phyloP scores from a whole-genome alignment of 2,329 filamentous ascomycete species.

The Penicillium frequentans region DNA sequence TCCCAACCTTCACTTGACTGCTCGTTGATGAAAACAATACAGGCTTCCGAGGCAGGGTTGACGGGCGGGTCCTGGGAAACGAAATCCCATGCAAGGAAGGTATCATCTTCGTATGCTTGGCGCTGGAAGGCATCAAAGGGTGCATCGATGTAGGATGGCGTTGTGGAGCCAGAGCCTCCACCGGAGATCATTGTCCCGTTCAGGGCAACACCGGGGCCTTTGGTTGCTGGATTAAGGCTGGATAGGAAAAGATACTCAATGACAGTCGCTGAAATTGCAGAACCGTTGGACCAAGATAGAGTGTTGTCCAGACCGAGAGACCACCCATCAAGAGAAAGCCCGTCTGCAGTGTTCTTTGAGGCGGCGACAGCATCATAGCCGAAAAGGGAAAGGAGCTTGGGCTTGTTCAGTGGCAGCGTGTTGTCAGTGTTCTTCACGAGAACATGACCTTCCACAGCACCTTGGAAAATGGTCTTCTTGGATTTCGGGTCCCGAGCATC shows the following conservation, averaged over 20 bases:
- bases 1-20: constrained; percentile 18
- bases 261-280: constrained; percentile 19
- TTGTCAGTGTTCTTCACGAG: constrained; percentile 53
- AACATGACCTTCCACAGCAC: constrained; percentile 60
- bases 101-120: constrained; percentile 56
- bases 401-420: constrained; percentile 47
- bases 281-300: constrained; percentile 2
- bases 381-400: constrained; percentile 50
- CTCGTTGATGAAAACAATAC: constrained; percentile 27
- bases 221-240: background rate
- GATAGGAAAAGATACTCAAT: constrained; percentile 18
- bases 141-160: constrained; percentile 50
- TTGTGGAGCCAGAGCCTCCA: constrained; percentile 52
- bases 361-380: constrained; percentile 55
- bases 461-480: constrained; percentile 43
- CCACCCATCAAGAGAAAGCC: constrained; percentile 11
- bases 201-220: constrained; percentile 30
- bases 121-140: constrained; percentile 58
- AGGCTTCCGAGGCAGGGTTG: constrained; percentile 18
- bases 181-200: constrained; percentile 52
- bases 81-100: constrained; percentile 59
- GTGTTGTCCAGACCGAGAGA: constrained; percentile 9
- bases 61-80: constrained; percentile 44
- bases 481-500: constrained; percentile 51
- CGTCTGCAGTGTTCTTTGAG: constrained; percentile 21